Evolutionary conservation across 2,329 filamentous ascomycete genomes (phyloP), one percentile per base, ranked within the genome.

Genomic region (Didymella sp.): DNA sequence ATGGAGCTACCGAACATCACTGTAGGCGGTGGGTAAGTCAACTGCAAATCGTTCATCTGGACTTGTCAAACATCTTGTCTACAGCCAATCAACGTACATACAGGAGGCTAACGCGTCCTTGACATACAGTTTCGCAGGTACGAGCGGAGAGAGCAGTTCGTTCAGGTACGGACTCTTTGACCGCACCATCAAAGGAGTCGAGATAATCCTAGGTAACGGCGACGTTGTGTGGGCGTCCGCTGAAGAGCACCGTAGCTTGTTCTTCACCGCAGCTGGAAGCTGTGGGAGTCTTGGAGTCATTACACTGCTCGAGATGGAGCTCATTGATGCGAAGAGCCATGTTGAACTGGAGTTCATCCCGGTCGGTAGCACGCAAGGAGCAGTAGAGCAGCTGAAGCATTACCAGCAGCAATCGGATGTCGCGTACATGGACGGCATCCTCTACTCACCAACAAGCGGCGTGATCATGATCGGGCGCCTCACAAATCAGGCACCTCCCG

Each of bases 1-100:
- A 89, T 89, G 84, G 88, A 90, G 64, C 87, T 90, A 46, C 87
- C 87, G 0, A 86, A 86, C 0, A 90, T 90, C 60, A 90, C 88
- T 0, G 84, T 83, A 0, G 88, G 87, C 13, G 87, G 88, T 2
- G 87, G 85, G 0, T 69, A 56, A 62, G 67, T 67, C 22, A 27
- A 24, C 13, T 4, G 12, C 1, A 17, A 15, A n/a, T 22, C 38
- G 11, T 21, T 40, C 19, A 7, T 24, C 21, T 3, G 25, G 12
- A 11, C 9, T 27, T 21, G 2, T 37, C 30, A 9, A 13, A 21
- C 11, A 24, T 33, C 5, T n/a, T 24, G 8, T 5, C 13, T 30
- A 17, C 11, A 13, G 9, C 5, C 2, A n/a, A 33, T n/a, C 24
- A 25, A 4, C 15, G 15, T 6, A 12, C 4, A 6, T 22, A 25